phyloP scores from a whole-genome alignment of 495 filamentous ascomycete species.

The Neurospora discreta region DNA sequence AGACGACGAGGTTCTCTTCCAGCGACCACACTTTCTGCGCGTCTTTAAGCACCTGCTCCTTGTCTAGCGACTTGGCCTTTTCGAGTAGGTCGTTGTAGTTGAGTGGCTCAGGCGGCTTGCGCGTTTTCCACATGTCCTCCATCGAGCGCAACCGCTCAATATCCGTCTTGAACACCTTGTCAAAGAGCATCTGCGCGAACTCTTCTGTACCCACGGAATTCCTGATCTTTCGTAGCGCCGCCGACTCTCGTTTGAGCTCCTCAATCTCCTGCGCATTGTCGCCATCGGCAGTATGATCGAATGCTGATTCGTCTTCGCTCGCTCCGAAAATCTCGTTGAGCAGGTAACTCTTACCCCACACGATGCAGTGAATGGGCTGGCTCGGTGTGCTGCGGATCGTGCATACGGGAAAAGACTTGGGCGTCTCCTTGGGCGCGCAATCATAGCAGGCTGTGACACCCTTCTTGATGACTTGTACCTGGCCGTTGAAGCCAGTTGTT shows the following conservation, averaged over 20 bases:
- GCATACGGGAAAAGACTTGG: conserved; percentile 88
- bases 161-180: conserved; percentile 86
- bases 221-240: conserved; percentile 71
- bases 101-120: conserved; percentile 61
- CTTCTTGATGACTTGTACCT: conserved; percentile 93
- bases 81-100: conserved; percentile 43
- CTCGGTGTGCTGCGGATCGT: conserved; percentile 92
- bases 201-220: conserved; percentile 69
- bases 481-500: conserved; percentile 95
- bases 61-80: conserved; percentile 36
- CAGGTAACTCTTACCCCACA: conserved; percentile 98
- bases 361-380: conserved; percentile 96
- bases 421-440: conserved; percentile 76
- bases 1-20: conserved; percentile 75
- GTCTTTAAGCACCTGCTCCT: conserved; percentile 44
- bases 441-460: conserved; percentile 95
- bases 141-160: conserved; percentile 74
- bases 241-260: conserved; percentile 70
- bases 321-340: conserved; percentile 88
- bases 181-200: conserved; percentile 74
- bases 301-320: conserved; percentile 70
- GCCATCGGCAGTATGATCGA: conserved; percentile 66
- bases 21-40: conserved; percentile 73
- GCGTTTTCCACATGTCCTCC: conserved; percentile 93
- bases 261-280: conserved; percentile 87